phyloP scores from a whole-genome alignment of 2,329 filamentous ascomycete species.

The Sclerotinia spermophila region DNA sequence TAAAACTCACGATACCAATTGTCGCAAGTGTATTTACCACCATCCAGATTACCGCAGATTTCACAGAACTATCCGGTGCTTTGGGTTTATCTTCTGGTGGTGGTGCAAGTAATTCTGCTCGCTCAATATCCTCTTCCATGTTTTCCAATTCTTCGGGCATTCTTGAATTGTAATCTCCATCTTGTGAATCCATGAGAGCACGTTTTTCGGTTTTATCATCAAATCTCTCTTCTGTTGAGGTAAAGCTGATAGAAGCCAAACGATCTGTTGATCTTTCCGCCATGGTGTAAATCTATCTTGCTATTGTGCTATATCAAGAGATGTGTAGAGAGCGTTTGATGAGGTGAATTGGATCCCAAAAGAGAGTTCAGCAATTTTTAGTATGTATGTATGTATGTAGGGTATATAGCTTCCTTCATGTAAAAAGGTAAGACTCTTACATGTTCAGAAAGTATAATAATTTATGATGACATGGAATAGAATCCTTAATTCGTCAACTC shows the following conservation, averaged over 20 bases:
- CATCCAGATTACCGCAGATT: slow-evolving; percentile 52
- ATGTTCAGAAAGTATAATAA: neutral
- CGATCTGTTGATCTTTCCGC: slow-evolving; percentile 29
- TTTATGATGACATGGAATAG: neutral
- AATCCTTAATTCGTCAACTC: neutral
- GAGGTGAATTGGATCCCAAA: neutral
- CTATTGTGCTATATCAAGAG: neutral
- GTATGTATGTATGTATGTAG: too few relatives aligned
- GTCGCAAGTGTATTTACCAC: slow-evolving; percentile 59
- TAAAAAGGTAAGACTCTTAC: too few relatives aligned
- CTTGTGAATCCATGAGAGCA: slow-evolving; percentile 17
- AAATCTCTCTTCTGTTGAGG: slow-evolving; percentile 30
- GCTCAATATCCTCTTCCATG: slow-evolving; percentile 40
- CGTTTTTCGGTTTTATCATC: slow-evolving; percentile 33
- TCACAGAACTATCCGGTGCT: slow-evolving; percentile 37
- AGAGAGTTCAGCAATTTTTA: neutral
- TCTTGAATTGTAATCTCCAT: slow-evolving; percentile 31
- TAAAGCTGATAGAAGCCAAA: slow-evolving; percentile 32
- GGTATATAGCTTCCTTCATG: too few relatives aligned
- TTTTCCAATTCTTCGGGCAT: slow-evolving; percentile 40
- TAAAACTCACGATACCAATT: slow-evolving; percentile 54
- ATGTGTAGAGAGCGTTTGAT: neutral
- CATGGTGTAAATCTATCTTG: slow-evolving; percentile 23
- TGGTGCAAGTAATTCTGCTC: slow-evolving; percentile 42
- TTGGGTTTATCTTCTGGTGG: slow-evolving; percentile 36